Evolutionary conservation across 2,329 filamentous ascomycete genomes (phyloP).

Genomic region (Monilinia fructigena): DNA sequence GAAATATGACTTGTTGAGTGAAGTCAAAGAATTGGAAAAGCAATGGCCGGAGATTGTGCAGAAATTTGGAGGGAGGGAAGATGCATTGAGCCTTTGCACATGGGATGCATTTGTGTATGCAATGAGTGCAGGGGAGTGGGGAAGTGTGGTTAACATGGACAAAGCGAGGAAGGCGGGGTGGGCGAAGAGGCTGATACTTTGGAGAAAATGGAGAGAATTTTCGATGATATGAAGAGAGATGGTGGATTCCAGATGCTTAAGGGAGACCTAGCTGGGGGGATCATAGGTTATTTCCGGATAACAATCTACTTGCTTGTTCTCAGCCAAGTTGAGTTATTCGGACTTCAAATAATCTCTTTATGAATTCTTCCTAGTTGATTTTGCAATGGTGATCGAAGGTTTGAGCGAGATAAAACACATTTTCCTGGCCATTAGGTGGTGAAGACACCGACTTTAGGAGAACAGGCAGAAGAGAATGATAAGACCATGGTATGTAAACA

Average conservation of each 20-base stretch:
- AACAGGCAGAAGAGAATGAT: too few relatives aligned
- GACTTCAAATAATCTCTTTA: neutral
- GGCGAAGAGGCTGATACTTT: conserved; percentile 13
- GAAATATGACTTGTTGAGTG: conserved; percentile 10
- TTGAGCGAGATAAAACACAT: neutral
- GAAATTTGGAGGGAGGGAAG: neutral
- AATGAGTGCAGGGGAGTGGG: conserved; percentile 16
- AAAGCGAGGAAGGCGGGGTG: conserved; percentile 18
- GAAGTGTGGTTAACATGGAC: conserved; percentile 18
- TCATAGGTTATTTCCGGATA: neutral
- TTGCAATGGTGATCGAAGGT: too few relatives aligned
- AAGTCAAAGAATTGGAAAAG: conserved; percentile 2
- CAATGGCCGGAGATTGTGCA: conserved; percentile 3
- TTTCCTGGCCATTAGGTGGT: too few relatives aligned
- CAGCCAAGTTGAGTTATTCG: neutral
- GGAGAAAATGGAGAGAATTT: conserved; percentile 16
- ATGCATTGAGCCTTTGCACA: conserved; percentile 2
- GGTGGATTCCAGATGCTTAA: conserved; percentile 12
- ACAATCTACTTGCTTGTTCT: neutral
- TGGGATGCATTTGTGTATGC: conserved; percentile 17
- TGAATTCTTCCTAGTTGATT: neutral
- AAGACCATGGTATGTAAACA: too few relatives aligned
- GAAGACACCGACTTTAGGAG: too few relatives aligned
- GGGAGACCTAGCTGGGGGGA: too few relatives aligned
- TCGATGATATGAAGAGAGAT: conserved; percentile 18